These are phyloP conservation scores for Naganishia antarctica DNA, from an alignment of 768 basidiomycete genomes.

Conservation along the genomic window DNA sequence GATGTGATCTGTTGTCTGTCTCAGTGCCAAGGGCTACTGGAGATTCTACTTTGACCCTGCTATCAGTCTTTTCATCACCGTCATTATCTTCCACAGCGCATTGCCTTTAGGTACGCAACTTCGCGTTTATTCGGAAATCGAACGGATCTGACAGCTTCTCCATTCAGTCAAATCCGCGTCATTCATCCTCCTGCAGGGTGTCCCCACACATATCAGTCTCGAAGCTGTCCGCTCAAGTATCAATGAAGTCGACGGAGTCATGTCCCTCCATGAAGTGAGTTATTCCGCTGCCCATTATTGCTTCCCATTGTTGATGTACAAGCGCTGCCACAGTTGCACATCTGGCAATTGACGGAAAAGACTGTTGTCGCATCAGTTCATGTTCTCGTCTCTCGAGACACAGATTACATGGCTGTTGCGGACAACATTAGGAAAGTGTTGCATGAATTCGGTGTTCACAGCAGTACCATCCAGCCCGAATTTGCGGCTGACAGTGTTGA, in stretches of 20 bases:
- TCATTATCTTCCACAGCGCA: constrained; percentile 94
- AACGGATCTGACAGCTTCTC: too few relatives aligned
- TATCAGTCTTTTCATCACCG: constrained; percentile 87
- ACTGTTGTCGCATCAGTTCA: constrained; percentile 96
- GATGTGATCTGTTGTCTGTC: not conserved
- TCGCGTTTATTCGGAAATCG: too few relatives aligned
- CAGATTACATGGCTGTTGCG: constrained; percentile 88
- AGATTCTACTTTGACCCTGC: constrained; percentile 89
- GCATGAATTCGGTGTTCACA: constrained; percentile 89
- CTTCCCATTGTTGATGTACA: not conserved
- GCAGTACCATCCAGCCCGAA: constrained; percentile 89
- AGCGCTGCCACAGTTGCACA: constrained; percentile 66
- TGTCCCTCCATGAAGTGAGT: constrained; percentile 63
- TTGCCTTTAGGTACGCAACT: constrained; percentile 62
- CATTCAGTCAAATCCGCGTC: constrained; percentile 66
- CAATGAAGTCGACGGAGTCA: constrained; percentile 72
- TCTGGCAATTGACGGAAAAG: constrained; percentile 94
- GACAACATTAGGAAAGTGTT: constrained; percentile 74
- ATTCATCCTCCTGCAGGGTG: constrained; percentile 90
- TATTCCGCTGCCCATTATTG: not conserved
- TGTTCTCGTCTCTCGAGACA: constrained; percentile 71
- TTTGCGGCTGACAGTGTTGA: constrained; percentile 32
- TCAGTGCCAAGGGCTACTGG: constrained; percentile 64
- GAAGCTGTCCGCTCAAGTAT: constrained; percentile 84
- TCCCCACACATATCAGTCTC: constrained; percentile 79